Conservation (phyloP, 1,284 basidiomycete genomes). For the Ganoderma boninense region DNA sequence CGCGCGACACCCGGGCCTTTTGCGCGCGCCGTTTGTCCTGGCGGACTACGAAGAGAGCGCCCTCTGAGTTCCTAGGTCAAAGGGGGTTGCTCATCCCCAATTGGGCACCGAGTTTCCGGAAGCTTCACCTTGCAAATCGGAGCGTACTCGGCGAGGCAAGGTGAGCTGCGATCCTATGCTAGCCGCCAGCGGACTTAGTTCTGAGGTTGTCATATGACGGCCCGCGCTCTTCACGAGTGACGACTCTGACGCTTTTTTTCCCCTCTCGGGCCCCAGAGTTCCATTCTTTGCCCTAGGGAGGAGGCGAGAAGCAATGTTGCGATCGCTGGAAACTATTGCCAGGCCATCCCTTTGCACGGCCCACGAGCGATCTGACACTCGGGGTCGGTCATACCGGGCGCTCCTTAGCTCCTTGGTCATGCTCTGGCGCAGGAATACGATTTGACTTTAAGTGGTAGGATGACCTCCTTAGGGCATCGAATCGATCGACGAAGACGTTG, state of each 20-base stretch:
- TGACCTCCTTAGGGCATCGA: neutral
- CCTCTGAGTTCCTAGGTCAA: neutral
- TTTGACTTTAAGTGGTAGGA: neutral
- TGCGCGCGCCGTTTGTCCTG: neutral
- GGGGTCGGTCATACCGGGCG: neutral
- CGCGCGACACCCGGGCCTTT: neutral
- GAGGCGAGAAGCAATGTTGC: neutral
- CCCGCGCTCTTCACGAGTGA: neutral
- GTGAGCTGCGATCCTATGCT: neutral
- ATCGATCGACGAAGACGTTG: neutral
- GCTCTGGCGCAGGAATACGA: neutral
- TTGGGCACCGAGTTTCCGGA: conserved; percentile 2
- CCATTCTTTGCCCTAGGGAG: neutral
- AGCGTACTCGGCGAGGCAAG: neutral
- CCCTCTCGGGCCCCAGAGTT: neutral
- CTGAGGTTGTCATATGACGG: neutral
- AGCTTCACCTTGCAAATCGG: neutral
- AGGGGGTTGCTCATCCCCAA: neutral
- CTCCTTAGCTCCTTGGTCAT: neutral
- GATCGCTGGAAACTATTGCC: neutral
- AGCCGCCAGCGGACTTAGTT: neutral
- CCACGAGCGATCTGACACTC: neutral
- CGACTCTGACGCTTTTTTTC: neutral
- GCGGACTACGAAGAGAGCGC: neutral
- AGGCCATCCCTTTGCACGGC: neutral